Base-by-base conservation (phyloP, 2,329 filamentous ascomycete species). In the Phaeomoniella chlamydospora region DNA sequence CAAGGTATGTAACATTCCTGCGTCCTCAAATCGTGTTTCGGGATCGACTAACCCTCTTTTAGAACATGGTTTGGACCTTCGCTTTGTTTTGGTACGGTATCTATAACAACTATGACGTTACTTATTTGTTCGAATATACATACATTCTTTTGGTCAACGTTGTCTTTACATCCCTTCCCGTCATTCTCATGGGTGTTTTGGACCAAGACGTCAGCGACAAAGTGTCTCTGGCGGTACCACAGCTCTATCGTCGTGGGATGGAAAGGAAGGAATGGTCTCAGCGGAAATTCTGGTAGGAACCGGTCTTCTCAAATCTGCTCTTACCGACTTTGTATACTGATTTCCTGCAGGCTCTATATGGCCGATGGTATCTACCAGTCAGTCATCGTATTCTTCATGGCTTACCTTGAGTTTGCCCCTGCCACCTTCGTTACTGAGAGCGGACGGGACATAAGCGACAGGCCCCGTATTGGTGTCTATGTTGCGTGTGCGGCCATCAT, bases 51-150 rank as follows among this genome's bases (percentile, higher is more conserved):
- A 15, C 31, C 15, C 15, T n/a, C 14, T 14, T 33, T 14, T 46
- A 78, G 80, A 98, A 96, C 65, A 81, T 98, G 59, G 80, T 96
- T 36, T 98, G 90, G 90, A 90, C 85, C 1, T 88, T 94, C 53
- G 74, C 80, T 31, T 81, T 98, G 39, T 94, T 96, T 70, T 96
- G 88, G 88, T 98, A 83, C 59, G 86, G 92, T 55, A 84, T 94
- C 37, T 98, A 81, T 60, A 85, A 82, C 66, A 80, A 93, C 60
- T 94, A 92, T 56, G 90, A 98, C 62, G 86, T 88, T 57, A 88
- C 88, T 32, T 96, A 94, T 55, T 75, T 94, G 36, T 94, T 92
- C 63, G 90, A 98, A 58, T 94, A 94, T 65, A 92, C 85, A 29
- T 98, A 96, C 61, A 94, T 98, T 50, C 70, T 96, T 43, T 72